Evolutionary conservation across 176 grass and related monocot genomes (phyloP).

Genomic region (Triticum timopheevii): DNA sequence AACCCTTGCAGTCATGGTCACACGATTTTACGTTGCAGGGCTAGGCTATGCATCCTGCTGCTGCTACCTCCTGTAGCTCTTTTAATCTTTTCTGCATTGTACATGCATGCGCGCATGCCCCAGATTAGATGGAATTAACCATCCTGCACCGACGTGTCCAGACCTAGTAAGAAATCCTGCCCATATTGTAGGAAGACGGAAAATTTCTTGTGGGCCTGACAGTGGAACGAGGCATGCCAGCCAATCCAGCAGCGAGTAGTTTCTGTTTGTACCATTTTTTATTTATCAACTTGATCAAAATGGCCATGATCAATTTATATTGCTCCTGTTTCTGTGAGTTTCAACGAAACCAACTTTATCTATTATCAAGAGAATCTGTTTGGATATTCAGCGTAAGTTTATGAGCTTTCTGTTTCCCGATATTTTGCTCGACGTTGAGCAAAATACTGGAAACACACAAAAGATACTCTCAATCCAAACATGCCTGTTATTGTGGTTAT

Average conservation of each 20-base stretch:
- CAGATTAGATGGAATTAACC: too few species aligned
- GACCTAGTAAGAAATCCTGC: neutral
- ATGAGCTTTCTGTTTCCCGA: too few species aligned
- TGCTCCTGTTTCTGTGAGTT: neutral
- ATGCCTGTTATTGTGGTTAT: neutral
- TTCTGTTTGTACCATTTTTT: neutral
- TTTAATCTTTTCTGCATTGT: neutral
- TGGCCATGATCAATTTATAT: neutral
- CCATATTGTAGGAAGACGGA: neutral
- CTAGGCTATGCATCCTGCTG: too few species aligned
- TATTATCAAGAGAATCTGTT: too few species aligned
- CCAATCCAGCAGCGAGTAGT: neutral
- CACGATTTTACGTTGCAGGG: too few species aligned
- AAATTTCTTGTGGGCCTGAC: neutral
- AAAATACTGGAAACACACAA: too few species aligned
- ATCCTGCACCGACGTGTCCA: neutral
- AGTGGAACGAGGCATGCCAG: neutral
- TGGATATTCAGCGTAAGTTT: too few species aligned
- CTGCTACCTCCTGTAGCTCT: too few species aligned
- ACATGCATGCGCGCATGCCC: neutral
- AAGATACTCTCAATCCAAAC: too few species aligned
- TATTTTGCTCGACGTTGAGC: too few species aligned
- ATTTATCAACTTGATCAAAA: neutral
- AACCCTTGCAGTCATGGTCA: too few species aligned
- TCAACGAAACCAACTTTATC: too few species aligned